Evolutionary conservation across 345 rosid genomes (phyloP).

Genomic region (Eucalyptus dawsonii): DNA sequence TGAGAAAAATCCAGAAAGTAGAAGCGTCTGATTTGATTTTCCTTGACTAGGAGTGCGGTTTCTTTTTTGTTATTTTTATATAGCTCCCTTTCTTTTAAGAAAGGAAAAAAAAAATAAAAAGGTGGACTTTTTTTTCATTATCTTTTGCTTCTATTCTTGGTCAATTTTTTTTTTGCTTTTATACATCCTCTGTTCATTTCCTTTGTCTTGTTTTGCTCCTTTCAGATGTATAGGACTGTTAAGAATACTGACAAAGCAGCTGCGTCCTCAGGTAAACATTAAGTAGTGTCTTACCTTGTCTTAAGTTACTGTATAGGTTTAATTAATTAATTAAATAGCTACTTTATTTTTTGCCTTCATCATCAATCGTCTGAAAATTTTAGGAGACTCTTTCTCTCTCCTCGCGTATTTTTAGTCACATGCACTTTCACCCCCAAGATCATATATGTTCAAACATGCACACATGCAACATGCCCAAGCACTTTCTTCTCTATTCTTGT

Average conservation of each 20-base stretch:
- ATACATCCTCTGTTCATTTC: not conserved
- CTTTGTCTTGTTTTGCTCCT: slow-evolving; percentile 1
- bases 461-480: not conserved
- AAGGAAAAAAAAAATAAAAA: not conserved
- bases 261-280: slow-evolving; percentile 28
- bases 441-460: not conserved
- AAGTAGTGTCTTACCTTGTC: not conserved
- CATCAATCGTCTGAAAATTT: not conserved
- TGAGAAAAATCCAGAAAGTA: slow-evolving; percentile 1
- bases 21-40: slow-evolving; percentile 15
- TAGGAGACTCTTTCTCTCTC: not conserved
- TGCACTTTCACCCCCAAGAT: not conserved
- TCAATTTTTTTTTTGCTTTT: not conserved
- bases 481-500: not conserved
- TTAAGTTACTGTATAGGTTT: not conserved
- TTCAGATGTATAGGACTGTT: slow-evolving; percentile 55
- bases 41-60: not conserved
- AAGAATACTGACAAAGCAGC: slow-evolving; percentile 45
- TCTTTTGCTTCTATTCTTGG: not conserved
- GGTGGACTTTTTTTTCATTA: not conserved
- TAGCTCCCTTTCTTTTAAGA: not conserved
- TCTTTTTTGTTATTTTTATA: not conserved
- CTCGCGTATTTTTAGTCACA: not conserved
- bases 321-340: not conserved
- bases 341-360: not conserved